Base-by-base conservation (phyloP, 192 early-diverging fungal species). In the Gryganskiella cystojenkinii region DNA sequence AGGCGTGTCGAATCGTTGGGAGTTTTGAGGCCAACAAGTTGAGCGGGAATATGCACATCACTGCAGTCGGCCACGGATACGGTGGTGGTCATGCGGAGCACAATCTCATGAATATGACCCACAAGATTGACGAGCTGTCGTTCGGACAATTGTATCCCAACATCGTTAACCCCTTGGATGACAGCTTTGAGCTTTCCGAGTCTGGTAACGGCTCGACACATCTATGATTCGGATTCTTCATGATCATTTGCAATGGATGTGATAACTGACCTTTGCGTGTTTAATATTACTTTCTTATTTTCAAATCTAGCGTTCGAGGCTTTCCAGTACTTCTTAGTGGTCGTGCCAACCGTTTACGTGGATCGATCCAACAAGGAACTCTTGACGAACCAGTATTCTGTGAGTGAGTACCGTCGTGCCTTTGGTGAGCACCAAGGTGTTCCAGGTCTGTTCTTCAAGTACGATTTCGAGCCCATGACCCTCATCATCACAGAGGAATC, bases 381-480 rank as follows among this genome's bases (percentile, higher is more conserved):
- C 31, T 44, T 89, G n/a, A 96, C 97, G 25, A 96, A 94, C 80
- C 97, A 99, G 79, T 99, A 97, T 79, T 93, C 95, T 13, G 95
- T 97, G 2, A 97, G 93, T 28, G 95, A 97, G 69, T 88, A 83
- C 35, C 89, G 88, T 64, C 86, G 67, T 5, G 17, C 65, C 0
- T 79, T 75, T 31, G 51, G 15, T 25, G 80, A 76, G 35, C 54
- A 80, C 55, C 30, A 47, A 20, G 80, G 74, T 0, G 15, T 82
- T 0, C 83, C 83, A 31, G 87, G 87, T n/a, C 87, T 97, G 46
- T 97, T 97, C 64, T 91, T 98, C 53, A 95, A 94, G 69, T 98
- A 96, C 71, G 90, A 92, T 35, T 90, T 98, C 69, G 95, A 98
- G 79, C 90, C 96, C 24, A 91, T 98, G 58, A 89, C 89, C 0